phyloP scores from a whole-genome alignment of 257 asterid species.

The Nemophila menziesii region DNA sequence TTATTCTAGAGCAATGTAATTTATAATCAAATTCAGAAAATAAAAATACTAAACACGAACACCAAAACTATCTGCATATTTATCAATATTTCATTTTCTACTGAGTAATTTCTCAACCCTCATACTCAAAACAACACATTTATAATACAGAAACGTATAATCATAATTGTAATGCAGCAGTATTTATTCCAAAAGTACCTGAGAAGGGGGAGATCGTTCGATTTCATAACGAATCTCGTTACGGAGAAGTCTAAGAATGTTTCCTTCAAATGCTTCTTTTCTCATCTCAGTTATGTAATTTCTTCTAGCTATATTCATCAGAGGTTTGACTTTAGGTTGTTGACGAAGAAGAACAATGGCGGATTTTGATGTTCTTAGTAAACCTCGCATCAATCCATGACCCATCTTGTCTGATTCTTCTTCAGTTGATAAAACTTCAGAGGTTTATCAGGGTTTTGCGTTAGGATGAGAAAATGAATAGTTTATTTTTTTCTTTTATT shows the following conservation, averaged over 20 bases:
- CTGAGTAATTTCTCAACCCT: too few relatives aligned
- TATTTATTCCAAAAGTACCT: conserved; percentile 38
- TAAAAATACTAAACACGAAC: too few relatives aligned
- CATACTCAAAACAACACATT: conserved; percentile 6
- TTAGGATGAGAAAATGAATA: neutral
- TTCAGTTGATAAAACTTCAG: neutral
- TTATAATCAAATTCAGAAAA: too few relatives aligned
- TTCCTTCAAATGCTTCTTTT: conserved; percentile 62
- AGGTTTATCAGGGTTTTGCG: neutral
- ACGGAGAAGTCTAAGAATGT: conserved; percentile 66
- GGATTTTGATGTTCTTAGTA: neutral
- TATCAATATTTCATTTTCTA: too few relatives aligned
- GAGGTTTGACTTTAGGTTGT: neutral
- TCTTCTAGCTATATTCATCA: conserved; percentile 18
- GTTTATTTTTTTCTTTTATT: neutral
- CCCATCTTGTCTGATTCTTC: neutral
- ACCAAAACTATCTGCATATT: too few relatives aligned
- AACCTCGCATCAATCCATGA: neutral
- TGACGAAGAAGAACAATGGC: neutral
- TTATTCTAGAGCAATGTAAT: too few relatives aligned
- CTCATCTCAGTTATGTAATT: conserved; percentile 57
- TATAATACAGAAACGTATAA: neutral
- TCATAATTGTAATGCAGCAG: neutral
- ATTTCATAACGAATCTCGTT: conserved; percentile 64
- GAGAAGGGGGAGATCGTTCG: conserved; percentile 40